Evolutionary conservation across 371 early-diverging fungal genomes (phyloP).

Genomic region (Batkoa obscura): DNA sequence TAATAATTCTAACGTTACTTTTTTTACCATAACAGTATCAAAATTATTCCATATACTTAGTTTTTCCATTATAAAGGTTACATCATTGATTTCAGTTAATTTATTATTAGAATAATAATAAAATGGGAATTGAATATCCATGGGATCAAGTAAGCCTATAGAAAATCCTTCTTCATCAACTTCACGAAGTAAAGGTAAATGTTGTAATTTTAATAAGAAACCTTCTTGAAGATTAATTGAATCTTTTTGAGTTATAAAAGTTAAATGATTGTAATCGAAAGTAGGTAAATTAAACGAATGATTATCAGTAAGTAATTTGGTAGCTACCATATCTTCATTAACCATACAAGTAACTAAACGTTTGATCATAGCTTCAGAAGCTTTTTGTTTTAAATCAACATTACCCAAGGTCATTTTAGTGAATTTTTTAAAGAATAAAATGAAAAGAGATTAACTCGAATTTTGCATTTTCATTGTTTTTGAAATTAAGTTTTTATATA

Average conservation of each 20-base stretch:
- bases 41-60: not conserved
- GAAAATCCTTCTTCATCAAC: not conserved
- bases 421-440: too few relatives aligned
- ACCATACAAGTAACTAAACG: not conserved
- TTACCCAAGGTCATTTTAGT: too few relatives aligned
- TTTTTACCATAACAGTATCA: not conserved
- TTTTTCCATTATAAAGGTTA: not conserved
- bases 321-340: not conserved
- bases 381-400: too few relatives aligned
- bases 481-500: too few relatives aligned
- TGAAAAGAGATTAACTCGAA: too few relatives aligned
- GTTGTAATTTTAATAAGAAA: not conserved
- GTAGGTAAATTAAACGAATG: too few relatives aligned
- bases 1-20: constrained; percentile 10
- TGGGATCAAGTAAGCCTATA: not conserved
- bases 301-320: not conserved
- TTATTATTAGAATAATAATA: not conserved
- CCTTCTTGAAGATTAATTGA: too few relatives aligned
- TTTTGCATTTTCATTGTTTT: too few relatives aligned
- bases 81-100: not conserved
- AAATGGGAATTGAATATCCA: not conserved
- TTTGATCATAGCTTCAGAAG: not conserved
- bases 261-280: too few relatives aligned
- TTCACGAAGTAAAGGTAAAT: not conserved
- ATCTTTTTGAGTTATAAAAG: too few relatives aligned